These are phyloP conservation scores for Claviceps fusiformis DNA, from an alignment of 2,329 filamentous ascomycete genomes.

Conservation along the genomic window DNA sequence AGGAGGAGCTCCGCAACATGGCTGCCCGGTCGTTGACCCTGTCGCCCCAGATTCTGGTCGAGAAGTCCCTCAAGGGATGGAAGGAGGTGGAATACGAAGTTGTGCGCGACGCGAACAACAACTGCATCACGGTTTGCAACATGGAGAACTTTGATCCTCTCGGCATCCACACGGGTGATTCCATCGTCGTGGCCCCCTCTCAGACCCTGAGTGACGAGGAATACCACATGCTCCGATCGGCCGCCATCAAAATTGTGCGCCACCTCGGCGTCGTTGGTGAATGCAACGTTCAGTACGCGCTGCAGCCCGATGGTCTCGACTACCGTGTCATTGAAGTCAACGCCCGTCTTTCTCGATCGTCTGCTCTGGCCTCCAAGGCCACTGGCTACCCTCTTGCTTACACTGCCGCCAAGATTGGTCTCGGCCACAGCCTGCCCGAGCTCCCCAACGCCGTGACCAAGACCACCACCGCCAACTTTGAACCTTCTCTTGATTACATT, in stretches of 20 bases:
- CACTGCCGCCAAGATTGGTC: constrained; percentile 93
- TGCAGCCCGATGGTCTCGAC: constrained; percentile 92
- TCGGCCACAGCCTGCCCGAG: constrained; percentile 89
- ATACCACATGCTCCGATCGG: constrained; percentile 97
- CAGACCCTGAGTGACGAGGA: constrained; percentile 97
- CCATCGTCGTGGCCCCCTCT: constrained; percentile 92
- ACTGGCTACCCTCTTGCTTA: constrained; percentile 96
- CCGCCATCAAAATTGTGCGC: constrained; percentile 95
- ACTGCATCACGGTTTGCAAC: constrained; percentile 96
- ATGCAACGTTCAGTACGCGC: constrained; percentile 96
- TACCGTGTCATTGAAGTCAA: constrained; percentile 99
- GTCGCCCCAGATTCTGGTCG: constrained; percentile 90
- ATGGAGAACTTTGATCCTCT: constrained; percentile 83
- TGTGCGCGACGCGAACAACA: constrained; percentile 91
- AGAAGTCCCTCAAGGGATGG: constrained; percentile 98
- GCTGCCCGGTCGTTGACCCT: constrained; percentile 84
- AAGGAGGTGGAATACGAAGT: constrained; percentile 99
- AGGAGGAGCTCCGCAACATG: constrained; percentile 87
- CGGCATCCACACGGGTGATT: constrained; percentile 96
- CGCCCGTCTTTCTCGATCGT: constrained; percentile 93
- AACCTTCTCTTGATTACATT: constrained; percentile 93
- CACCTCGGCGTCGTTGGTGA: constrained; percentile 95
- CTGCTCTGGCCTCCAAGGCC: constrained; percentile 91
- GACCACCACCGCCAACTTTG: constrained; percentile 97
- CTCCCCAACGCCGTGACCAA: constrained; percentile 96